Conservation (phyloP, 495 filamentous ascomycete genomes). For the Hypoxylon cercidicola region DNA sequence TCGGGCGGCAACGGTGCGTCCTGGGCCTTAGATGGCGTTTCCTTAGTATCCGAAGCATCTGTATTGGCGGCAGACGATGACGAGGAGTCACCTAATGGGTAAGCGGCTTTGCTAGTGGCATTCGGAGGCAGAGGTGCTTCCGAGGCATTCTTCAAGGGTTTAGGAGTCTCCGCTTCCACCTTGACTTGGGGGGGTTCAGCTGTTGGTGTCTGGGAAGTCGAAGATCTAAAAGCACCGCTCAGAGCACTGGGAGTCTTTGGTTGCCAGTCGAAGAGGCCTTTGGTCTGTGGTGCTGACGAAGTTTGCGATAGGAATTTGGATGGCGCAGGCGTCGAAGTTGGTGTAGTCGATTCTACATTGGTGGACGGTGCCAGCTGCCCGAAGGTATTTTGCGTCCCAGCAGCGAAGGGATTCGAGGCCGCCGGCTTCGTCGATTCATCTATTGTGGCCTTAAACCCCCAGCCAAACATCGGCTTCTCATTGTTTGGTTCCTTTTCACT, state of each 20-base stretch:
- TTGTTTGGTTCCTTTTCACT: constrained; percentile 46
- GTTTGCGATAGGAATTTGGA: constrained; percentile 52
- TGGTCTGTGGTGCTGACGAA: constrained; percentile 20
- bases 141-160: constrained; percentile 33
- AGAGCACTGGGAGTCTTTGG: constrained; percentile 32
- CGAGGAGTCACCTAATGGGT: constrained; percentile 73
- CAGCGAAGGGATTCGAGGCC: constrained; percentile 25
- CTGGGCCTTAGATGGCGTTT: constrained; percentile 47
- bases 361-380: constrained; percentile 43
- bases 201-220: constrained; percentile 25
- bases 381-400: constrained; percentile 40
- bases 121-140: constrained; percentile 81
- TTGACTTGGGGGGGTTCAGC: constrained; percentile 50
- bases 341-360: constrained; percentile 64
- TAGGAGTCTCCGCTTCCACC: constrained; percentile 47
- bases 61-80: constrained; percentile 66
- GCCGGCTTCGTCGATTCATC: constrained; percentile 55
- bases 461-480: constrained; percentile 64
- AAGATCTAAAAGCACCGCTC: constrained; percentile 17
- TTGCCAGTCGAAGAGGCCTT: constrained; percentile 37
- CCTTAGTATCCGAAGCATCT: constrained; percentile 51
- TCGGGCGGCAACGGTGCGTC: constrained; percentile 72
- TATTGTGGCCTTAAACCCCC: constrained; percentile 64
- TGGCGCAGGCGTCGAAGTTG: constrained; percentile 62
- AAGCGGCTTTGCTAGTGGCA: constrained; percentile 73